Base-by-base conservation (phyloP, 2,329 filamentous ascomycete species). In the Aaosphaeria pasadenensis region DNA sequence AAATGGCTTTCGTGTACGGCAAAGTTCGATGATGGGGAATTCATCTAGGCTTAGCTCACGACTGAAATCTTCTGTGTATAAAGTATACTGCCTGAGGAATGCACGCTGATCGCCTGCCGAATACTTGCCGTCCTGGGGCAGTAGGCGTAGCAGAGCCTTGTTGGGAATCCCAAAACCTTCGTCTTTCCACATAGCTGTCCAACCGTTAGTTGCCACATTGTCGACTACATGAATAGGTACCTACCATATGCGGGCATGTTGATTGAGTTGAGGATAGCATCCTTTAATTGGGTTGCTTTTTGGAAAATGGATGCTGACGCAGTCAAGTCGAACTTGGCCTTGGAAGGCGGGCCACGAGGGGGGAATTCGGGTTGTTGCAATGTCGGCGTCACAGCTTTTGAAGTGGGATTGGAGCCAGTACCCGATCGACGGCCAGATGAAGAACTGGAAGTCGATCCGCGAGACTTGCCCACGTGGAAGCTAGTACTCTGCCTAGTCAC, bases 261-360 rank as follows among this genome's bases (percentile, higher is more conserved):
- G 29, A 88, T 88, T 36, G 84, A 88, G 61, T 90, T 87, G 5
- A 92, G 72, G 13, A 91, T 76, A 1, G 87, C 87, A 62, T 91
- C 87, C 66, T 91, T 91, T 73, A 92, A 82, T 44, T 85, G 76
- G 6, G 81, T 83, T 46, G 88, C 82, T 63, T 91, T 92, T 58
- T 88, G 84, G 28, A 90, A 77, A 9, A 87, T 74, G 0, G 86
- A 86, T 0, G 86, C 83, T 2, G 81, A 76, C 47, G 77, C 78
- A 0, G 80, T 75, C n/a, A 77, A 67, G 5, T 78, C 72, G 7
- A 77, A 46, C 7, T 52, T 57, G 24, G 48, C 74, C 40, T 77
- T 76, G 1, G 79, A 75, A 0, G 86, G 86, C 1, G 85, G 85
- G 0, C 85, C 86, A 60, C 83, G 75, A 0, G 86, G 86, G 3